phyloP scores from a whole-genome alignment of 306 rosid genomes.

The Malus domestica region DNA sequence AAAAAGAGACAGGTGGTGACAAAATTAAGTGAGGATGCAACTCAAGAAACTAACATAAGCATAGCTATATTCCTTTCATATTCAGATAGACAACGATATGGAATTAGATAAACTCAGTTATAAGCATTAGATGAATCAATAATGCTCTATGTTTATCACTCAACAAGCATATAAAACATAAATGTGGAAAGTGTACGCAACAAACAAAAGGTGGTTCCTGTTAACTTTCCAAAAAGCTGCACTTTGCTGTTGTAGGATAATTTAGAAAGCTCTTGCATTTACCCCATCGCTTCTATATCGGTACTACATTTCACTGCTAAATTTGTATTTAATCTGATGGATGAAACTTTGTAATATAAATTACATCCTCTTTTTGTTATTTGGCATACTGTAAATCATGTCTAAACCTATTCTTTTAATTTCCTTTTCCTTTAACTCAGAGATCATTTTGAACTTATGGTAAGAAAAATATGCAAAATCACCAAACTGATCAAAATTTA shows the following conservation, averaged over 20 bases:
- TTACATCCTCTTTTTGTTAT: neutral
- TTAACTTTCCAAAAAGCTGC: neutral
- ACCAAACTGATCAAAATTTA: neutral
- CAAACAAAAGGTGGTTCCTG: neutral
- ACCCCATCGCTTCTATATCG: neutral
- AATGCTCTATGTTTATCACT: neutral
- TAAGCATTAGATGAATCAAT: neutral
- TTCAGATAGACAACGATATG: neutral
- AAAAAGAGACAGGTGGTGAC: slow-evolving; percentile 10
- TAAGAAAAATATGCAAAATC: neutral
- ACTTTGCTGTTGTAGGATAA: neutral
- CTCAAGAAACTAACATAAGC: slow-evolving; percentile 2
- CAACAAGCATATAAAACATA: neutral
- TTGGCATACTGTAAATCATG: neutral
- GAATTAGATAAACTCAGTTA: neutral
- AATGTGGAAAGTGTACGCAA: neutral
- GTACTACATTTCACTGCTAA: neutral
- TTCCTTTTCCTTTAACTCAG: neutral
- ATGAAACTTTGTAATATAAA: neutral
- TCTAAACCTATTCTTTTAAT: neutral
- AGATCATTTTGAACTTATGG: neutral
- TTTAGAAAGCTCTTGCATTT: neutral
- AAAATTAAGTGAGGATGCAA: slow-evolving; percentile 22
- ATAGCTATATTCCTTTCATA: neutral
- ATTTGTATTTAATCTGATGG: neutral